Percentiles rank a stretch among this genome's conserved stretches.
phyloP scores from a whole-genome alignment of 2,329 filamentous ascomycete genomes.

The Colletotrichum endophyticum region DNA sequence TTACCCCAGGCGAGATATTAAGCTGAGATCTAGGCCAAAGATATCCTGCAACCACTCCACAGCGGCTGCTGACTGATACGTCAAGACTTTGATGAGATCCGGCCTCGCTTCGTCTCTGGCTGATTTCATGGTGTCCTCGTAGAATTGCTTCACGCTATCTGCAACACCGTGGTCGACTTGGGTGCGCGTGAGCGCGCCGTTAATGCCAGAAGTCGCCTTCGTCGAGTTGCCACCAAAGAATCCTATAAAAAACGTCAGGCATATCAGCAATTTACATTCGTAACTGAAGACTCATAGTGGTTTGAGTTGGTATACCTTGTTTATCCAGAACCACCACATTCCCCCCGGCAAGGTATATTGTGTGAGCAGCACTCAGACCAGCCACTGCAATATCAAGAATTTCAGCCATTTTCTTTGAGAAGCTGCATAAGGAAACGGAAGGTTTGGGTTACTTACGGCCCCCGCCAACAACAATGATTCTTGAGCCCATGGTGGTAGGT shows the following conservation, averaged over 20 bases:
- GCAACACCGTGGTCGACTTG: slow-evolving; percentile 87
- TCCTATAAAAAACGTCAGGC: slow-evolving; percentile 44
- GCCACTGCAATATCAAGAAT: slow-evolving; percentile 69
- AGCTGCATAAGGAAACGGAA: not conserved
- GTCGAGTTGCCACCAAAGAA: slow-evolving; percentile 99
- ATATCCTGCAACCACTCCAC: slow-evolving; percentile 99
- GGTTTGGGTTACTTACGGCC: slow-evolving; percentile 74
- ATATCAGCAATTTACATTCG: too few relatives aligned
- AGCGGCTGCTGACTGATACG: slow-evolving; percentile 96
- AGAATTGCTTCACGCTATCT: slow-evolving; percentile 99
- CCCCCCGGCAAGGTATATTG: slow-evolving; percentile 93
- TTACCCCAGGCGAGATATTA: slow-evolving; percentile 95
- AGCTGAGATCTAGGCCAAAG: slow-evolving; percentile 96
- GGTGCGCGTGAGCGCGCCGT: slow-evolving; percentile 94
- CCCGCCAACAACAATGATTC: slow-evolving; percentile 97
- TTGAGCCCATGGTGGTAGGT: slow-evolving; percentile 71
- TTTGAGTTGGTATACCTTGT: slow-evolving; percentile 70
- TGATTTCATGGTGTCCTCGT: slow-evolving; percentile 98
- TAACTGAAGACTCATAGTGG: slow-evolving; percentile 37
- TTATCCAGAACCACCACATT: slow-evolving; percentile 98
- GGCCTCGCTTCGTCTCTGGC: slow-evolving; percentile 97
- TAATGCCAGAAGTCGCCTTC: slow-evolving; percentile 98
- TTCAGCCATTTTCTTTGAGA: slow-evolving; percentile 20
- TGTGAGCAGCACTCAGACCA: slow-evolving; percentile 96
- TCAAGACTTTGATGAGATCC: slow-evolving; percentile 98